Conservation (phyloP, 257 asterid genomes). For the Knoxia roxburghii region DNA sequence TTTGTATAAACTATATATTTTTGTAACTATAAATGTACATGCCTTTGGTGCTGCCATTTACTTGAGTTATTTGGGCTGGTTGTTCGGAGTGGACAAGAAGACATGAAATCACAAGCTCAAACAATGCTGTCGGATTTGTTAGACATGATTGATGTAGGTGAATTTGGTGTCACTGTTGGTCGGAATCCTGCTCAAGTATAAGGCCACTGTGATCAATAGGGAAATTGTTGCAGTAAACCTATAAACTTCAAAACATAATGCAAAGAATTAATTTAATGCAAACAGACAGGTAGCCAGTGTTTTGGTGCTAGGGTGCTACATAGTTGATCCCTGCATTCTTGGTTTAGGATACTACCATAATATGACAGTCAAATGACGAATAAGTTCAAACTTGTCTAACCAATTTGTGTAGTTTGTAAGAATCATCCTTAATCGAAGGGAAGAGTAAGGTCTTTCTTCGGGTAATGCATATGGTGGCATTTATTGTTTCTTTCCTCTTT, state of each 20-base stretch:
- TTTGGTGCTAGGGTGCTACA: too few relatives aligned
- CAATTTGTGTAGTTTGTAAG: background rate
- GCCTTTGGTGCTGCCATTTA: background rate
- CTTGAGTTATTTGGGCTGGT: too few relatives aligned
- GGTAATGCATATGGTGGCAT: background rate
- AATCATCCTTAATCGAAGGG: too few relatives aligned
- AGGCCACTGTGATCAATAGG: background rate
- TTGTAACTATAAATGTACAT: background rate
- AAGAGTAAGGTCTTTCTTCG: background rate
- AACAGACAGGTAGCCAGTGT: too few relatives aligned
- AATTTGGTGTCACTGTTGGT: background rate
- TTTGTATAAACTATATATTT: too few relatives aligned
- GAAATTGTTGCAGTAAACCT: background rate
- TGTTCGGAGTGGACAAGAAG: too few relatives aligned
- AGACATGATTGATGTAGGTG: background rate
- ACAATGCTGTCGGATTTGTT: background rate
- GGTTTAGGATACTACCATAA: slow-evolving; percentile 1
- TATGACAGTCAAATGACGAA: background rate
- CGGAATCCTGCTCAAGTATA: background rate
- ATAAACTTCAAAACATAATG: background rate
- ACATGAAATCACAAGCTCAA: too few relatives aligned
- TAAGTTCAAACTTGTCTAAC: background rate
- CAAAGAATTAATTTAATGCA: background rate
- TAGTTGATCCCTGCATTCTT: background rate
- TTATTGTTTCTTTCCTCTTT: background rate